Conservation (phyloP, 1,139 yeast genomes). For the Waltiozyma sp. region DNA sequence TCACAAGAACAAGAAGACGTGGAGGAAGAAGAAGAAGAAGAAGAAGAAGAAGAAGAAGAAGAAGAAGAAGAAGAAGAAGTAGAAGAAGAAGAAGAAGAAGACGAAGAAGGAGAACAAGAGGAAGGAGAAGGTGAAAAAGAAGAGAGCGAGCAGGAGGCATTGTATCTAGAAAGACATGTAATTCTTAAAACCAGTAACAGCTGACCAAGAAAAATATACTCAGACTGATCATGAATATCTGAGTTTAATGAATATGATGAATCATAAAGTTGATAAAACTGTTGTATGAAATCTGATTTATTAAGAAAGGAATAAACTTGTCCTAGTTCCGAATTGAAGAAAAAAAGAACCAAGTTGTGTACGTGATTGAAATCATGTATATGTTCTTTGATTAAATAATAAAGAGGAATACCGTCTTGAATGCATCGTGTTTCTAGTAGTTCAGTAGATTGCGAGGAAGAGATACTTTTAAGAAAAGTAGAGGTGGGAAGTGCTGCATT, state of each 20-base stretch:
- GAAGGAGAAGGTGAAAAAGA: neutral
- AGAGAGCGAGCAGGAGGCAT: slow-evolving; percentile 5
- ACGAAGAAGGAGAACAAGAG: slow-evolving; percentile 1
- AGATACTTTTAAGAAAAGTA: neutral
- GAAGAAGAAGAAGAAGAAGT: slow-evolving; percentile 4
- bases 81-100: slow-evolving; percentile 3
- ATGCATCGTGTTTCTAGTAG: slow-evolving; percentile 1
- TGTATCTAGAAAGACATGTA: slow-evolving; percentile 5
- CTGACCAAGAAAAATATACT: slow-evolving; percentile 6
- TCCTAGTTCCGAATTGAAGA: slow-evolving; percentile 6
- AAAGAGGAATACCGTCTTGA: neutral
- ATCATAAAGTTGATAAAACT: neutral
- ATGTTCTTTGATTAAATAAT: slow-evolving; percentile 3
- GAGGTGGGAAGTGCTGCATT: neutral
- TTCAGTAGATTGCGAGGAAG: slow-evolving; percentile 1
- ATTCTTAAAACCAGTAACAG: slow-evolving; percentile 6
- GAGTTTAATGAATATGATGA: neutral
- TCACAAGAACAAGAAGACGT: slow-evolving; percentile 3
- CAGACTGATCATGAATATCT: neutral
- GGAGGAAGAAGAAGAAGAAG: slow-evolving; percentile 2
- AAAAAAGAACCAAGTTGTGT: slow-evolving; percentile 3
- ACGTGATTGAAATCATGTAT: slow-evolving; percentile 3
- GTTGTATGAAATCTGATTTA: slow-evolving; percentile 1
- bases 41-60: neutral
- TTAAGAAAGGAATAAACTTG: slow-evolving; percentile 3